Evolutionary conservation across 495 filamentous ascomycete species (phyloP).

Genomic region (Penicillium fimorum): DNA sequence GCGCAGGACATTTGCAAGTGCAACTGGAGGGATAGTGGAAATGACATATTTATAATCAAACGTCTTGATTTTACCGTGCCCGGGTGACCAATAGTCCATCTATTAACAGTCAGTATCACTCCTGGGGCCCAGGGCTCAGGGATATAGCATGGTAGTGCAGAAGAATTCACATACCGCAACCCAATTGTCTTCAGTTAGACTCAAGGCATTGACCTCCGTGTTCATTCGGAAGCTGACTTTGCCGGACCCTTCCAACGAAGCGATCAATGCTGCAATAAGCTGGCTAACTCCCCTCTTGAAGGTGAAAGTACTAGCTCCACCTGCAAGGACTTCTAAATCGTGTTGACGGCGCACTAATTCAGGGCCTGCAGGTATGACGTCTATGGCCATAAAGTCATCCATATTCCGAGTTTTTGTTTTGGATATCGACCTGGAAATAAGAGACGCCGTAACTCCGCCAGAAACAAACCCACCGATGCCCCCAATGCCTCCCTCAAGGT

Average conservation of each 20-base stretch:
- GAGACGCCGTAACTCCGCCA: constrained; percentile 23
- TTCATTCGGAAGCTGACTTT: constrained; percentile 32
- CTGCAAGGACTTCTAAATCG: constrained; percentile 13
- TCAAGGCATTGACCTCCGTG: constrained; percentile 17
- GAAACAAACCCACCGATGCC: constrained; percentile 10
- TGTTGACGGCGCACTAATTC: constrained; percentile 15
- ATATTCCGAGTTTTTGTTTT: constrained; percentile 12
- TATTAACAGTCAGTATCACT: not conserved
- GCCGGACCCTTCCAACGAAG: constrained; percentile 24
- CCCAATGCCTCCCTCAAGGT: constrained; percentile 41
- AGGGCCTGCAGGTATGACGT: constrained; percentile 4
- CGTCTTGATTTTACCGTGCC: not conserved
- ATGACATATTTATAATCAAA: constrained; percentile 61
- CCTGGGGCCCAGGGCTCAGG: not conserved
- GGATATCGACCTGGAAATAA: constrained; percentile 12
- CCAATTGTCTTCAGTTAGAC: not conserved
- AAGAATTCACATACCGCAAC: constrained; percentile 6
- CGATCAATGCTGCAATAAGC: constrained; percentile 32
- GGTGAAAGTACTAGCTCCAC: constrained; percentile 53
- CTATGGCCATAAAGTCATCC: constrained; percentile 34
- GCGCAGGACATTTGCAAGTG: constrained; percentile 28
- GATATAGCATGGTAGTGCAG: not conserved
- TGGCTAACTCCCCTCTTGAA: constrained; percentile 35
- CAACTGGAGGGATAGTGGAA: constrained; percentile 60
- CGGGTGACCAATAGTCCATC: not conserved